Evolutionary conservation across 176 grass and related monocot species (phyloP).

Genomic region (Pharus latifolius): DNA sequence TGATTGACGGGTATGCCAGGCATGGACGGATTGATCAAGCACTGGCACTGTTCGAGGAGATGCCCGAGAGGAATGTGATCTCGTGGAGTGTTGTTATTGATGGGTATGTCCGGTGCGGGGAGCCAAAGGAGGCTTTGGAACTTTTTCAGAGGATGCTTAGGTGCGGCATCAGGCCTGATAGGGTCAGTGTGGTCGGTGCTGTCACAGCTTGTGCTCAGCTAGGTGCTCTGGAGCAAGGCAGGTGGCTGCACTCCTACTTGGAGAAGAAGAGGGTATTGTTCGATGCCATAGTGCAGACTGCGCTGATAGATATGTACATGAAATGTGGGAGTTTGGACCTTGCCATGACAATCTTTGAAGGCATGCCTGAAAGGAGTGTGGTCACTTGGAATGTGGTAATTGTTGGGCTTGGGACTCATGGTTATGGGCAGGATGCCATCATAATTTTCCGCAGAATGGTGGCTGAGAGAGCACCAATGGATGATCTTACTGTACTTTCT

Average conservation of each 20-base stretch:
- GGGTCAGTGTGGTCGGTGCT: slow-evolving; percentile 38
- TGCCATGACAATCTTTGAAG: slow-evolving; percentile 38
- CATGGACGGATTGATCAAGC: slow-evolving; percentile 36
- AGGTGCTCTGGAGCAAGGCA: slow-evolving; percentile 61
- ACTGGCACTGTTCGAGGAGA: slow-evolving; percentile 34
- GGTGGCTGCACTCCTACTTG: slow-evolving; percentile 66
- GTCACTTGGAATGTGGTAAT: slow-evolving; percentile 75
- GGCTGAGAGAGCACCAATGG: slow-evolving; percentile 30
- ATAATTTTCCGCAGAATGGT: slow-evolving; percentile 51
- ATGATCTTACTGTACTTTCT: slow-evolving; percentile 52
- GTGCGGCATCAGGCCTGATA: slow-evolving; percentile 38
- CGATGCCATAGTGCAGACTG: slow-evolving; percentile 52
- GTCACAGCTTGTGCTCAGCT: slow-evolving; percentile 50
- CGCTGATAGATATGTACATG: slow-evolving; percentile 68
- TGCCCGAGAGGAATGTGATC: slow-evolving; percentile 54
- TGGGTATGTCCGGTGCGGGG: slow-evolving; percentile 35
- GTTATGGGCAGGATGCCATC: slow-evolving; percentile 27
- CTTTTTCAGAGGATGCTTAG: slow-evolving; percentile 43
- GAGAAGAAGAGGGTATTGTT: slow-evolving; percentile 50
- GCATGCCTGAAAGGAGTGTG: slow-evolving; percentile 34
- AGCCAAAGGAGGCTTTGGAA: slow-evolving; percentile 40
- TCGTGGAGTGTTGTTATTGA: slow-evolving; percentile 54
- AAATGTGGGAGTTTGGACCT: slow-evolving; percentile 49
- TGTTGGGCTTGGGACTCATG: slow-evolving; percentile 51
- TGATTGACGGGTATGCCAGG: slow-evolving; percentile 56